phyloP scores from a whole-genome alignment of 441 rosid species.

The Hypseocharis bilobata region DNA sequence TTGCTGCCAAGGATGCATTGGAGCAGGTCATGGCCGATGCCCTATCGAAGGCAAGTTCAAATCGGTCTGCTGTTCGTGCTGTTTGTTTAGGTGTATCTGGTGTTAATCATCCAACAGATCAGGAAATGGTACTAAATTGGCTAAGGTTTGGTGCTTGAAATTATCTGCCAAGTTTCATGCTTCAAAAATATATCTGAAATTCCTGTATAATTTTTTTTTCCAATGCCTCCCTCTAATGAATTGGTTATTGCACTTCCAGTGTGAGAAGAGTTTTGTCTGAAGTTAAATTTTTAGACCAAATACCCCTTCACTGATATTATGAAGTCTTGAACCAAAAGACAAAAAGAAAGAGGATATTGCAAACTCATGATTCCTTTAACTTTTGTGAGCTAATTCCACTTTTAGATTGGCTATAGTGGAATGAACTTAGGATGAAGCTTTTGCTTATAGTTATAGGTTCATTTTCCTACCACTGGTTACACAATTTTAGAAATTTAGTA shows the following conservation, averaged over 20 bases:
- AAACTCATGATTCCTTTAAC: too few species aligned
- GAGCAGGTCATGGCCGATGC: conserved; percentile 87
- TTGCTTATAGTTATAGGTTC: too few species aligned
- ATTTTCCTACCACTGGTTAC: too few species aligned
- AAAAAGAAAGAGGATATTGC: too few species aligned
- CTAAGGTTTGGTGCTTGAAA: conserved; percentile 51
- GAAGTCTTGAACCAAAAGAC: neutral
- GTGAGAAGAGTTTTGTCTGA: neutral
- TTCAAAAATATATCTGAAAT: neutral
- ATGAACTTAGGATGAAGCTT: too few species aligned
- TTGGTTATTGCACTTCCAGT: neutral
- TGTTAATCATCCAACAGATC: conserved; percentile 82
- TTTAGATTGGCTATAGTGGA: too few species aligned
- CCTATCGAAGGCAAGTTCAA: conserved; percentile 54
- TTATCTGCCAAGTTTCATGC: conserved; percentile 1
- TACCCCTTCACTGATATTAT: neutral
- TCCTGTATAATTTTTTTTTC: neutral
- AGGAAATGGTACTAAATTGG: conserved; percentile 63
- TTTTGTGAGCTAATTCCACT: too few species aligned
- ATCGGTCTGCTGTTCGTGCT: conserved; percentile 65
- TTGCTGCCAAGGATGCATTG: conserved; percentile 69
- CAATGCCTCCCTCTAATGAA: neutral
- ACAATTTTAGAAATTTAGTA: too few species aligned
- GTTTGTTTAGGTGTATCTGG: conserved; percentile 94
- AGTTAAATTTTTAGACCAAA: neutral